Conservation (phyloP, 352 stramenopile species). For the Peronosclerospora sorghi region DNA sequence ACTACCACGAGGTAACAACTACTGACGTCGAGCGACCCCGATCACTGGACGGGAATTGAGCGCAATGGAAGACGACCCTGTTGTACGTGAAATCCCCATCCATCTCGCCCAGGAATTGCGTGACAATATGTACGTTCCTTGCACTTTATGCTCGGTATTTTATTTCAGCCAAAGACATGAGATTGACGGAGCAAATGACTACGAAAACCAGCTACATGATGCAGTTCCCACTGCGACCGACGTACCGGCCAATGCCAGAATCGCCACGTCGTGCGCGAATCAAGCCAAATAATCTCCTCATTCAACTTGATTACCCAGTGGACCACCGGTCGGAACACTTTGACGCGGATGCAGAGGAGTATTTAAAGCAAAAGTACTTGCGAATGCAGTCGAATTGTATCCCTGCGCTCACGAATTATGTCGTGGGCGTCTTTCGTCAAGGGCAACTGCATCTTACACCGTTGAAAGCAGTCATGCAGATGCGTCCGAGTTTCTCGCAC, state of each 20-base stretch:
- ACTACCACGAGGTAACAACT: slow-evolving; percentile 2
- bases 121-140: slow-evolving; percentile 43
- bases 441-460: slow-evolving; percentile 75
- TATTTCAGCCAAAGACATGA: neutral
- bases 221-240: slow-evolving; percentile 69
- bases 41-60: neutral
- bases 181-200: slow-evolving; percentile 6
- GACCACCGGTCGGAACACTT: slow-evolving; percentile 64
- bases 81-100: slow-evolving; percentile 77
- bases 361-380: slow-evolving; percentile 63
- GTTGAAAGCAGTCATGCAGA: slow-evolving; percentile 57
- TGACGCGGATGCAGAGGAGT: slow-evolving; percentile 70
- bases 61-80: slow-evolving; percentile 49
- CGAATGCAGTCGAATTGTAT: slow-evolving; percentile 54
- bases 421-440: slow-evolving; percentile 65
- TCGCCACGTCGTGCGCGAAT: slow-evolving; percentile 45
- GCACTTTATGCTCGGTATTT: neutral
- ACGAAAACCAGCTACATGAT: slow-evolving; percentile 43
- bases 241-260: slow-evolving; percentile 63
- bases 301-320: slow-evolving; percentile 70
- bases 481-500: slow-evolving; percentile 67
- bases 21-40: slow-evolving; percentile 4
- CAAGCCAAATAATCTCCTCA: slow-evolving; percentile 63
- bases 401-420: slow-evolving; percentile 65
- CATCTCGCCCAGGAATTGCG: slow-evolving; percentile 63